Evolutionary conservation across 352 stramenopile species (phyloP).

Genomic region (Pythium utonaiense): DNA sequence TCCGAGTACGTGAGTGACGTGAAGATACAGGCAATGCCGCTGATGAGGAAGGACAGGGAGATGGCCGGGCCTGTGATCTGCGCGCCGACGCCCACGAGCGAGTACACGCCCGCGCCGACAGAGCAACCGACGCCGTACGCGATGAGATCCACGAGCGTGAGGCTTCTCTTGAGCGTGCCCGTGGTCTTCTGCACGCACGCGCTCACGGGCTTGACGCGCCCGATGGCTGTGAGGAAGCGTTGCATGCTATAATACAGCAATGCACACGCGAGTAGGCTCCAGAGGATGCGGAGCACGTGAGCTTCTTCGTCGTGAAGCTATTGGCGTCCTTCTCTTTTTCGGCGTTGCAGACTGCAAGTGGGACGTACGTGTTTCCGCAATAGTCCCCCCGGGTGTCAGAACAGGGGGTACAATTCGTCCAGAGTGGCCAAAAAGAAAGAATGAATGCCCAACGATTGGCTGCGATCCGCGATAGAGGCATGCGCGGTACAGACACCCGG

Average conservation of each 20-base stretch:
- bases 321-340: slow-evolving; percentile 13
- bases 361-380: slow-evolving; percentile 4
- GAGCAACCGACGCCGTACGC: slow-evolving; percentile 90
- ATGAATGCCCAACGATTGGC: slow-evolving; percentile 83
- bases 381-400: background rate
- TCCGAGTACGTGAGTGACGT: slow-evolving; percentile 91
- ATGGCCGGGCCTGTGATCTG: slow-evolving; percentile 85
- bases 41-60: slow-evolving; percentile 90
- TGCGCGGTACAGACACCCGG: slow-evolving; percentile 86
- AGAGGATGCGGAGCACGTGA: too few relatives aligned
- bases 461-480: slow-evolving; percentile 65
- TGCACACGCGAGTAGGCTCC: too few relatives aligned
- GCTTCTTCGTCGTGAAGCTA: too few relatives aligned
- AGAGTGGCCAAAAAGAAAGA: slow-evolving; percentile 6
- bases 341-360: slow-evolving; percentile 11
- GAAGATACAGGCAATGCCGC: slow-evolving; percentile 86
- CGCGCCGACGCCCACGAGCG: slow-evolving; percentile 82
- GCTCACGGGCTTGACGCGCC: slow-evolving; percentile 69
- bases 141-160: slow-evolving; percentile 76
- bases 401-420: background rate
- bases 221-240: slow-evolving; percentile 47
- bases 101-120: slow-evolving; percentile 91
- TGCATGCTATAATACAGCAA: slow-evolving; percentile 32
- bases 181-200: slow-evolving; percentile 35
- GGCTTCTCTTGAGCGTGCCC: slow-evolving; percentile 52